phyloP scores from a whole-genome alignment of 2,329 filamentous ascomycete species.

The Aspergillus viridinutans region DNA sequence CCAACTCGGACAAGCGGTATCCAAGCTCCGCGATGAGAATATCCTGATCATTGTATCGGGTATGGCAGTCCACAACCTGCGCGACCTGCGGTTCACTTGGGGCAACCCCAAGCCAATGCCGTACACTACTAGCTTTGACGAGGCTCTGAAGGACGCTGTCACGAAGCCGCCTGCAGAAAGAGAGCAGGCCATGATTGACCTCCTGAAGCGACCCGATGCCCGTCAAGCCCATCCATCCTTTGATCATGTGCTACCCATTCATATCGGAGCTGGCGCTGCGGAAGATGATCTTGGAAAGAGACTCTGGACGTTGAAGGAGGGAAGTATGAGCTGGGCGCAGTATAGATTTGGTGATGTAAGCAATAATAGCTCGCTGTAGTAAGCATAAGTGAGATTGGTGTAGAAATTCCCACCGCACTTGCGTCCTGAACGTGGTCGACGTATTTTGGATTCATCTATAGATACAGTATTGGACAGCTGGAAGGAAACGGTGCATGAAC shows the following conservation, averaged over 20 bases:
- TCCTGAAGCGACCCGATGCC: slow-evolving; percentile 51
- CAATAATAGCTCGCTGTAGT: slow-evolving; percentile 22
- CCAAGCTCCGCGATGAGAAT: slow-evolving; percentile 62
- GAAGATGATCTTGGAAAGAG: slow-evolving; percentile 45
- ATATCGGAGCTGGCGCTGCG: slow-evolving; percentile 55
- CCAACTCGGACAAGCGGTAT: slow-evolving; percentile 61
- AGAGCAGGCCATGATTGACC: slow-evolving; percentile 41
- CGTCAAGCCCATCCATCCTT: slow-evolving; percentile 60
- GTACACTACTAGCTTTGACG: slow-evolving; percentile 62
- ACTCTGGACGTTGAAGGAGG: slow-evolving; percentile 48
- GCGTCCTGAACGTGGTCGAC: slow-evolving; percentile 1
- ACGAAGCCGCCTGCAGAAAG: slow-evolving; percentile 42
- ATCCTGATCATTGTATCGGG: slow-evolving; percentile 67
- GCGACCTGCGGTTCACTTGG: slow-evolving; percentile 49
- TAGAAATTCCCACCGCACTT: background rate
- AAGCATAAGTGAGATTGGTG: background rate
- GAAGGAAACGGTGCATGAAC: slow-evolving; percentile 21
- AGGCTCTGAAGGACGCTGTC: slow-evolving; percentile 63
- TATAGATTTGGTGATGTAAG: slow-evolving; percentile 46
- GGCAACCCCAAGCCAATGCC: slow-evolving; percentile 48
- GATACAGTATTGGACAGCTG: slow-evolving; percentile 31
- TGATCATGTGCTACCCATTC: slow-evolving; percentile 59
- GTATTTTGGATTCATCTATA: slow-evolving; percentile 35
- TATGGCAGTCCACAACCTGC: slow-evolving; percentile 70
- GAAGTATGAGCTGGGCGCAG: slow-evolving; percentile 53